Conservation (phyloP, 495 filamentous ascomycete genomes). For the Trichoderma erinaceum region DNA sequence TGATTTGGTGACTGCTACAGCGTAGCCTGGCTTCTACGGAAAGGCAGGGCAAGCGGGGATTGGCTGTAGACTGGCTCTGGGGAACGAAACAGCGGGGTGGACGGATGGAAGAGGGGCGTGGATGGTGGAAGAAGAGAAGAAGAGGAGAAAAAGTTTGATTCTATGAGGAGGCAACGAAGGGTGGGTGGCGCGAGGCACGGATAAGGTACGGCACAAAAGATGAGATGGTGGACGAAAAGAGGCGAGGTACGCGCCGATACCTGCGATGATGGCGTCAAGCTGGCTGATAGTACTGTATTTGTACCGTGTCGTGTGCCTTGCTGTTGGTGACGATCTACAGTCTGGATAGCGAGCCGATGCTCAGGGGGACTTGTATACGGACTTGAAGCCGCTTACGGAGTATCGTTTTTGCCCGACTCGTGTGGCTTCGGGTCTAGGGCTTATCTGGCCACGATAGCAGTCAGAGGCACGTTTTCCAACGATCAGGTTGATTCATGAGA, state of each 20-base stretch:
- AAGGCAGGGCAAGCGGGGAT: conserved; percentile 8
- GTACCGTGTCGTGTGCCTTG: neutral
- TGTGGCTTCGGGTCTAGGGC: neutral
- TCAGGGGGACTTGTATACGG: neutral
- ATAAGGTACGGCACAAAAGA: neutral
- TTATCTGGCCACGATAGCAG: too few species aligned
- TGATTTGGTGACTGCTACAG: neutral
- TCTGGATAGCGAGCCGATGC: neutral
- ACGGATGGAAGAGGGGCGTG: neutral
- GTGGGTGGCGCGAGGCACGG: conserved; percentile 1
- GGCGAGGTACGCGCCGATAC: neutral
- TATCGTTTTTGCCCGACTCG: neutral
- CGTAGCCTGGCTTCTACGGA: neutral
- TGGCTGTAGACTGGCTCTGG: neutral
- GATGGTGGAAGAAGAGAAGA: neutral
- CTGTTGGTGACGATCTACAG: neutral
- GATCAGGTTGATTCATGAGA: too few species aligned
- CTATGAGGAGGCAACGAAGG: neutral
- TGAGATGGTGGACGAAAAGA: neutral
- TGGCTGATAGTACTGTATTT: neutral
- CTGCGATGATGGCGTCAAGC: neutral
- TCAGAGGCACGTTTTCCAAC: too few species aligned
- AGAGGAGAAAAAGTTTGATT: neutral
- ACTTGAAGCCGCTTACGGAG: neutral
- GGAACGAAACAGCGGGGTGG: neutral